phyloP scores from a whole-genome alignment of 1,284 basidiomycete genomes.

The Sanguinoderma infundibulare region DNA sequence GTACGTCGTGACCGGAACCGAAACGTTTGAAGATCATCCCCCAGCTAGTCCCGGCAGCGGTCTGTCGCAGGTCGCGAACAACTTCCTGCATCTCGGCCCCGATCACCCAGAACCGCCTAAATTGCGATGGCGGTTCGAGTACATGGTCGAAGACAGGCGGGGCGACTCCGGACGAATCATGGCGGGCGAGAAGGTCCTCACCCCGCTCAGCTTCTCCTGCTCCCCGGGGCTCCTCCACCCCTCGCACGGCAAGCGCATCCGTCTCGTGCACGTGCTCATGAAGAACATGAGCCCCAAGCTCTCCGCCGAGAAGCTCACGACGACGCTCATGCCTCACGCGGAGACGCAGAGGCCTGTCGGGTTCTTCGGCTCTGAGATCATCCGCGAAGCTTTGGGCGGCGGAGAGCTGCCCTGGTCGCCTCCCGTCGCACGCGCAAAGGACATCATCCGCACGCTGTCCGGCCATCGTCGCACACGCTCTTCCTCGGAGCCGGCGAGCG shows the following conservation, averaged over 20 bases:
- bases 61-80: slow-evolving; percentile 1
- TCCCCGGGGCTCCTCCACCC: slow-evolving; percentile 69
- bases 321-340: neutral
- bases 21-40: slow-evolving; percentile 42
- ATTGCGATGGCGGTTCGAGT: slow-evolving; percentile 78
- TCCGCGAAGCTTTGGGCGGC: no score
- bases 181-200: slow-evolving; percentile 70
- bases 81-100: slow-evolving; percentile 2
- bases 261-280: slow-evolving; percentile 69
- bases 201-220: slow-evolving; percentile 74
- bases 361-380: neutral
- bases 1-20: slow-evolving; percentile 71
- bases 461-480: slow-evolving; percentile 21
- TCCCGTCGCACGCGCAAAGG: neutral
- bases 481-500: slow-evolving; percentile 16
- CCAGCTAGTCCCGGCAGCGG: slow-evolving; percentile 24
- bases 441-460: neutral
- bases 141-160: slow-evolving; percentile 54
- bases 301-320: slow-evolving; percentile 57
- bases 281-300: slow-evolving; percentile 67
- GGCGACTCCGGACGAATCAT: slow-evolving; percentile 42
- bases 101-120: slow-evolving; percentile 34
- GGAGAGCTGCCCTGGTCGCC: neutral
- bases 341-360: neutral
- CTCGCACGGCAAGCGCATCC: slow-evolving; percentile 62